A percentile compares a stretch with the other conserved stretches of the same genome.
phyloP scores from a whole-genome alignment of 2,329 filamentous ascomycete genomes.

The Elsinoe perseae region DNA sequence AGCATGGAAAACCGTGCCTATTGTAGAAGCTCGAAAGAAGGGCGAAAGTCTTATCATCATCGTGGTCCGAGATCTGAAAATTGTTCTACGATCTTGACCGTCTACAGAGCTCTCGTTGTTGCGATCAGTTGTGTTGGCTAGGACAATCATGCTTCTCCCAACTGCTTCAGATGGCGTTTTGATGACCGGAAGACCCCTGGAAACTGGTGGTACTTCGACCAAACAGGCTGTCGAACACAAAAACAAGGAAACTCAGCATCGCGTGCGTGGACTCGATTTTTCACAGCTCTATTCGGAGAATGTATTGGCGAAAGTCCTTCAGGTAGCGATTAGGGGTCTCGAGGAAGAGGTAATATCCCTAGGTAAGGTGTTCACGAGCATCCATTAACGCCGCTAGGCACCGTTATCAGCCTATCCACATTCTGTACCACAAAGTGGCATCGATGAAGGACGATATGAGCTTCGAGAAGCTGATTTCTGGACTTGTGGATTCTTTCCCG shows the following conservation, averaged over 20 bases:
- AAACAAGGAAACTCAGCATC: neutral
- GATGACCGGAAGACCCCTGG: neutral
- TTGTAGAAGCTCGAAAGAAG: neutral
- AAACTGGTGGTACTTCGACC: neutral
- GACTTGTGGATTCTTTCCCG: constrained; percentile 2
- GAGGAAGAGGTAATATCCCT: neutral
- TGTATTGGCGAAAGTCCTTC: neutral
- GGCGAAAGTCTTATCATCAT: neutral
- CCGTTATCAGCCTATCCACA: neutral
- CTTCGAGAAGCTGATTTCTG: constrained; percentile 4
- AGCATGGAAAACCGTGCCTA: neutral
- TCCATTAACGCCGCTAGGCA: neutral
- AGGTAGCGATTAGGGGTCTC: neutral
- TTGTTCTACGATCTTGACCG: neutral
- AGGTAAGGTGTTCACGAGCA: neutral
- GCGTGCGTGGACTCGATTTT: neutral
- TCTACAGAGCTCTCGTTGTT: neutral
- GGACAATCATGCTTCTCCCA: neutral
- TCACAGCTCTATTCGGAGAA: neutral
- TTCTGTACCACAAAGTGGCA: neutral
- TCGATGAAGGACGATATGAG: neutral
- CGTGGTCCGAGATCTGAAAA: neutral
- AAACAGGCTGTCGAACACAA: neutral
- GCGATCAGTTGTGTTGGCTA: neutral
- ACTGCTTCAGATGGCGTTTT: neutral